Evolutionary conservation across 75 land plant species (phyloP), one percentile per base, ranked within the genome.

Genomic region (Pinus tabuliformis): DNA sequence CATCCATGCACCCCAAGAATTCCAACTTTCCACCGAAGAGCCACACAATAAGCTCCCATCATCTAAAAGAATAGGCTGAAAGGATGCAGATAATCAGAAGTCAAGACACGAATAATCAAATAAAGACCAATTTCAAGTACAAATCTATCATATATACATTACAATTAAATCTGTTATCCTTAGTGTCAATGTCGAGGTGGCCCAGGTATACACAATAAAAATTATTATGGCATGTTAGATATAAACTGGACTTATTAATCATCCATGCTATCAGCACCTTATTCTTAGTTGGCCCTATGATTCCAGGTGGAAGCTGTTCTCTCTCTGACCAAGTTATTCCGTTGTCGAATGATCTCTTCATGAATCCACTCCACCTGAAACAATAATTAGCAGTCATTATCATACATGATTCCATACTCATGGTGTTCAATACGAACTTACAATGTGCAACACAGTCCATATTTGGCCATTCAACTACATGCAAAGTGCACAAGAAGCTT

Each of bases 221-320:
- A 20, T 68, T 18, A 30, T 16, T 62, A 26, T 62, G 65, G 16
- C 22, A 62, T 20, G 8, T 7, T 60, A 74, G 16, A 17, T 59
- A 13, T 37, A 74, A 73, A 58, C 9, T 22, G 4, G 22, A 74
- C 14, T n/a, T 74, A 17, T 33, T 26, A 16, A 64, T 18, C 71
- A 68, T 39, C 20, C 20, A 18, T 60, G 49, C 22, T 64, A 17
- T 68, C 24, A 68, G 37, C 61, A 91, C 99, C 93, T 97, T 94
- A 77, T 97, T 97, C 85, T 97, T 97, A 8, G 83, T 87, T 49
- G 99, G 99, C 14, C 99, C 99, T 62, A 97, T 73, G 76, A 97
- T 94, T 57, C 99, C 99, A 78, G 99, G 99, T 81, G 99, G 98
- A 58, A 97, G 93, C 62, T 91, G 95, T 73, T 94, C 87, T 75